phyloP scores from a whole-genome alignment of 352 stramenopile species.

The Elongisporangium anandrum region DNA sequence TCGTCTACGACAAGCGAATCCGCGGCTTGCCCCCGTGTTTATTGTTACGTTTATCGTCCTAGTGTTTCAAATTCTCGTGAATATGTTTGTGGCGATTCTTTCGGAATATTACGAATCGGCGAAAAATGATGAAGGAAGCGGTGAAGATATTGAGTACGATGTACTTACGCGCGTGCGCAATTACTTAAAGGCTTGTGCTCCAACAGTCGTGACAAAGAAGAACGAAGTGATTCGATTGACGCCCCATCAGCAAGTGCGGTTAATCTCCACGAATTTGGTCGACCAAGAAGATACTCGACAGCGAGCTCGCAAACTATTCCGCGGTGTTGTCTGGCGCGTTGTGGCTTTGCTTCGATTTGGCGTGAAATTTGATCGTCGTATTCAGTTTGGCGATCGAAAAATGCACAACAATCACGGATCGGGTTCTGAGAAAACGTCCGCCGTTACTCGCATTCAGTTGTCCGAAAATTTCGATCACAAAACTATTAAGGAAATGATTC shows the following conservation, averaged over 20 bases:
- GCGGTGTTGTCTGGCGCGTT: constrained; percentile 82
- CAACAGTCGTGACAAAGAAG: constrained; percentile 74
- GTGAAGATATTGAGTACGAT: constrained; percentile 84
- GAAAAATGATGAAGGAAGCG: constrained; percentile 69
- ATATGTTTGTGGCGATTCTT: constrained; percentile 89
- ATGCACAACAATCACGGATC: constrained; percentile 14
- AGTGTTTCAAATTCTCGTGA: constrained; percentile 85
- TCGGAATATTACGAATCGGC: constrained; percentile 85
- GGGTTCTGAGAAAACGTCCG: constrained; percentile 30
- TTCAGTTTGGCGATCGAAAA: constrained; percentile 71
- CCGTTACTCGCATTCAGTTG: constrained; percentile 75
- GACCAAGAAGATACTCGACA: constrained; percentile 83
- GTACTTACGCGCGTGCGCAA: constrained; percentile 73
- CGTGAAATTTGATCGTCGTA: constrained; percentile 84
- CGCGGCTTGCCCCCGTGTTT: constrained; percentile 71
- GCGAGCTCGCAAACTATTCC: constrained; percentile 77
- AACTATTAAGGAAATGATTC: constrained; percentile 88
- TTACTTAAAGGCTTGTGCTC: constrained; percentile 69
- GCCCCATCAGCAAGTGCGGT: constrained; percentile 62
- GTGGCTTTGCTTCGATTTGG: constrained; percentile 83
- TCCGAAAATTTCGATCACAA: constrained; percentile 90
- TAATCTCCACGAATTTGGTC: constrained; percentile 87
- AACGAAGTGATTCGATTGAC: constrained; percentile 75
- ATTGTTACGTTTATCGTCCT: constrained; percentile 84
- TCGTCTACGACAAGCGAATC: constrained; percentile 73